Base-by-base conservation (phyloP, 202 grass and related monocot genomes). In the Carex arenaria region DNA sequence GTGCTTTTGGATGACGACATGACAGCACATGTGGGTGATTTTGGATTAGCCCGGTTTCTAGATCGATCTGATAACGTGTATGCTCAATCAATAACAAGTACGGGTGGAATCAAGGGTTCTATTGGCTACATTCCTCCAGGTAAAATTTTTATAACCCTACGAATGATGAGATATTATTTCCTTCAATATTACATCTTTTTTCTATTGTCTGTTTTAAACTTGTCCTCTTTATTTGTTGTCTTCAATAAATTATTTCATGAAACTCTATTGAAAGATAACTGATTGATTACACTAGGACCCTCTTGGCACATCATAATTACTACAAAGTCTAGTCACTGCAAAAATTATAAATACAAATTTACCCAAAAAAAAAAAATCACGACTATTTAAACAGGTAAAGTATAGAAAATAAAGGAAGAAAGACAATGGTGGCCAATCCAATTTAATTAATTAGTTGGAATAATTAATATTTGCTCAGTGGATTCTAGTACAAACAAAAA, bases 61-160 rank as follows among this genome's bases (percentile, higher is more conserved):
- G 38, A 52, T 17, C 54, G 43, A 45, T 7, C 28, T 73, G n/a
- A 74, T 22, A 61, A 15, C 7, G 23, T 43, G 43, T 59, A 32
- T 43, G 75, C 26, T n/a, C 67, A 84, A 76, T 60, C 18, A 14
- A 60, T 42, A 73, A 60, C 47, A 60, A 84, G 68, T 30, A 75
- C 68, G 5, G 28, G 54, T 52, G 72, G 43, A 79, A 85, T 85
- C 57, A 85, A 85, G 20, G 84, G 84, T 66, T 79, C 84, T 26
- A 60, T 85, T 26, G 84, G 84, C 18, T 85, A 79, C 68, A 57
- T 85, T 40, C 43, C 84, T 79, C 84, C 84, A 57, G 84, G 84
- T 85, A 79, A 47, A 47, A 47, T 0, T 9, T 47, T 47, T 10
- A 47, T 47, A 47, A 10, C 1, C 43, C 43, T 47, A 2, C 42